phyloP scores from a whole-genome alignment of 2,329 filamentous ascomycete species.

The Colletotrichum sp. region DNA sequence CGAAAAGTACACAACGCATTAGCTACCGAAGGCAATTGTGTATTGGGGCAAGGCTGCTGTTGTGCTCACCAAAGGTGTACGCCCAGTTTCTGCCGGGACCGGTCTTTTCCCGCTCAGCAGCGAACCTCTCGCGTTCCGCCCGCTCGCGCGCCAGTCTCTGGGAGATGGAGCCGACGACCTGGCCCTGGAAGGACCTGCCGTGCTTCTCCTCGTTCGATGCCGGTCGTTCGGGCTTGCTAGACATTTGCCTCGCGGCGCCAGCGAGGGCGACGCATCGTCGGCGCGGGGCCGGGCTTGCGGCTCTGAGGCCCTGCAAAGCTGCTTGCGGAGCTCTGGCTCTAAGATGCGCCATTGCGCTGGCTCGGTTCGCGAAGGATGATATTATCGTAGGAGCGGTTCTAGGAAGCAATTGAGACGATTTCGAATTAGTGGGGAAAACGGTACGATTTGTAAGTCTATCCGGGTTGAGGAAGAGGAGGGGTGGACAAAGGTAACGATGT shows the following conservation, averaged over 20 bases:
- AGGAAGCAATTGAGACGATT: background rate
- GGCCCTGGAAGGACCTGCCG: conserved; percentile 56
- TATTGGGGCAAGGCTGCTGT: background rate
- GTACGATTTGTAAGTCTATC: background rate
- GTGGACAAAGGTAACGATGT: background rate
- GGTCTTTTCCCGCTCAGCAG: conserved; percentile 38
- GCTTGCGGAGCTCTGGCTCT: conserved; percentile 33
- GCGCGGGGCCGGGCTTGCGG: conserved; percentile 20
- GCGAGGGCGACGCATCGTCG: conserved; percentile 14
- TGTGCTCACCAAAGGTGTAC: conserved; percentile 57
- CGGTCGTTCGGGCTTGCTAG: conserved; percentile 26
- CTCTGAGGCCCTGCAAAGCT: conserved; percentile 33
- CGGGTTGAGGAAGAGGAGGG: background rate
- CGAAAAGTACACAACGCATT: background rate
- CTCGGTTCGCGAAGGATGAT: background rate
- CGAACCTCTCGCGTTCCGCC: conserved; percentile 56
- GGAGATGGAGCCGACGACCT: conserved; percentile 63
- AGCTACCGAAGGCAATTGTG: background rate
- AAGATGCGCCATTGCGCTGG: conserved; percentile 33
- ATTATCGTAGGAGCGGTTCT: background rate
- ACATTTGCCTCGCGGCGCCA: conserved; percentile 11
- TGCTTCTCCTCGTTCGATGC: conserved; percentile 38
- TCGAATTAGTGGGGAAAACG: background rate
- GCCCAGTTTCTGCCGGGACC: conserved; percentile 50
- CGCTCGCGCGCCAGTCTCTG: conserved; percentile 59